Evolutionary conservation across 1,284 basidiomycete genomes (phyloP), one percentile per base, ranked within the genome.

Genomic region (Ceratobasidium sp.): DNA sequence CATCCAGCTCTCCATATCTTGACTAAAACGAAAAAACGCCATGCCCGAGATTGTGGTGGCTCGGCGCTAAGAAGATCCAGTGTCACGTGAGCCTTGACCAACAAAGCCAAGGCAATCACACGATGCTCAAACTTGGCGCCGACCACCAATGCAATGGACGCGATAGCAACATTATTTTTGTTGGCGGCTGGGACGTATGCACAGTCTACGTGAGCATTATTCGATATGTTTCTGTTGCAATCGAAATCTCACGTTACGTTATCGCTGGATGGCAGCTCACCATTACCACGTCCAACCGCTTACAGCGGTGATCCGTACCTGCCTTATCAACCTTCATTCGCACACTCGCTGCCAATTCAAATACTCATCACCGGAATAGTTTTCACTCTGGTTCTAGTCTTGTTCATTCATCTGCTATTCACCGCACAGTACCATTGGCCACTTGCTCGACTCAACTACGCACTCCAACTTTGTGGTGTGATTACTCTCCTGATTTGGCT

Each of bases 341-440:
- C 92, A 7, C 92, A 92, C 80, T 96, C 95, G 0, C 90, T 98
- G 42, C 96, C 97, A 0, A 90, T 97, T 1, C 98, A 99, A 82
- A 91, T 98, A 64, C 88, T 98, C 79, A 87, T 97, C 73, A 92
- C 90, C 4, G 96, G 96, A 63, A 90, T 98, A 81, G 91, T 96
- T 28, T 85, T 98, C 78, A 95, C 97, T 1, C 90, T 99, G 76
- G 89, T 94, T 60, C 86, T 89, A 63, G 92, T 98, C n/a, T 91
- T 99, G 37, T 87, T 97, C 81, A 90, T 97, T 78, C 96, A 99
- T 81, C 91, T 99, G 78, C 84, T 96, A 77, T 99, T 99, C 85
- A 99, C 98, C 23, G 93, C 93, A 0, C 95, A 97, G 82, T 99
- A 98, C 81, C 97, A 99, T 84, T 95, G 94, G 88, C 95, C 96